Conservation (phyloP, 345 rosid genomes). For the Salix udensis region DNA sequence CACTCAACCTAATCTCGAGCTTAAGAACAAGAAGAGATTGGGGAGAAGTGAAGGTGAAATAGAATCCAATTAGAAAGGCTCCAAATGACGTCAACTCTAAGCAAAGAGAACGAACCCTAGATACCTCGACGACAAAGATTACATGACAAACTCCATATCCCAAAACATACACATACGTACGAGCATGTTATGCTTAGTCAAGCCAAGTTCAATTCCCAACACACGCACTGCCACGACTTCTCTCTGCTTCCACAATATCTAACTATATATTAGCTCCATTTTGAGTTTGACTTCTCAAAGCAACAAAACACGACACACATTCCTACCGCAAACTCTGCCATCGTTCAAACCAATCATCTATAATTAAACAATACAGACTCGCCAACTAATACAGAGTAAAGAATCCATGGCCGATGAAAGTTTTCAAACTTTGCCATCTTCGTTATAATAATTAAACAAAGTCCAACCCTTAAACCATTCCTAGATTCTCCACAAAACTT, state of each 20-base stretch:
- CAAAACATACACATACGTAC: background rate
- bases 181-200: background rate
- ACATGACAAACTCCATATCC: conserved; percentile 28
- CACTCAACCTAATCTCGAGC: conserved; percentile 1
- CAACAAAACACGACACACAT: conserved; percentile 38
- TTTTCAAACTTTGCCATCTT: conserved; percentile 26
- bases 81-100: conserved; percentile 4
- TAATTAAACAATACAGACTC: background rate
- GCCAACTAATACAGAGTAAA: conserved; percentile 17
- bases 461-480: conserved; percentile 17
- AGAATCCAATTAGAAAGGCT: conserved; percentile 16
- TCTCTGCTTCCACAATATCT: background rate
- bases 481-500: conserved; percentile 14
- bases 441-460: conserved; percentile 6
- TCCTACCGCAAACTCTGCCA: conserved; percentile 31
- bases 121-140: conserved; percentile 30
- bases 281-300: conserved; percentile 9
- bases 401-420: conserved; percentile 11
- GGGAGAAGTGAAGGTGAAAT: background rate
- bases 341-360: conserved; percentile 28
- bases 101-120: conserved; percentile 18
- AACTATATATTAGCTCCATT: conserved; percentile 4
- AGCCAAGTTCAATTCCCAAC: conserved; percentile 24
- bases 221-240: background rate
- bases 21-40: conserved; percentile 18